Base-by-base conservation (phyloP, 139 green algal genomes). In the Chlorella sorokiniana region DNA sequence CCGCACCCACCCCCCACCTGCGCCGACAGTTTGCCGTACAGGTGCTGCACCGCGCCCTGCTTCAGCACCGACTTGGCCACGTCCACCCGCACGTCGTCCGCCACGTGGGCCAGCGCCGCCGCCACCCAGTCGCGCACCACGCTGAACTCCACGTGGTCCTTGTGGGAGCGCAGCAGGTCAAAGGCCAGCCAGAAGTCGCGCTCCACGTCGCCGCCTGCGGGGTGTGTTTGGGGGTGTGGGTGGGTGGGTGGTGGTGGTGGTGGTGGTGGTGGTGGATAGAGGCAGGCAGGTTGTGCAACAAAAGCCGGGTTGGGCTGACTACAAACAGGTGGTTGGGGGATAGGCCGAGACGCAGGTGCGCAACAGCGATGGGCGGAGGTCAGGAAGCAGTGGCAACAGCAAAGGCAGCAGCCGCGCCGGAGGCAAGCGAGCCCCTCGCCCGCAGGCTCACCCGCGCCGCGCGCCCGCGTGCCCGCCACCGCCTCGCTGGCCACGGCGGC, bases 101-200 rank as follows among this genome's bases (percentile, higher is more conserved):
- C 94, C 52, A 94, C 80, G 31, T 68, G 67, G 1, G 40, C n/a
- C 44, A 90, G 72, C 35, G 83, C 64, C 62, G 56, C 71, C n/a
- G 63, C 68, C 69, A 98, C 91, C 90, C 92, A 96, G 73, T 98
- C 91, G 0, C 95, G 82, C 78, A 98, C 93, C 3, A 95, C 81
- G 9, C 86, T 92, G 85, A 99, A 99, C 87, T 99, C 96, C 22
- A 91, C 86, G 77, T 98, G 92, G 82, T 99, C 96, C 88, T 99
- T 99, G 31, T 91, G 85, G 81, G 79, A 92, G 18, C 88, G 84
- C 63, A 98, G 88, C 65, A 98, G 90, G 67, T 98, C 94, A 37
- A 97, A 88, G 0, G 92, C 90, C 45, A 97, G 88, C 89, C 90
- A 96, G 40, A 97, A 97, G 81, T 98, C 95, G n/a, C 82, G 78